Evolutionary conservation across 371 early-diverging fungal genomes (phyloP), one percentile per base, ranked within the genome.

Genomic region (Saksenaea oblongispora): DNA sequence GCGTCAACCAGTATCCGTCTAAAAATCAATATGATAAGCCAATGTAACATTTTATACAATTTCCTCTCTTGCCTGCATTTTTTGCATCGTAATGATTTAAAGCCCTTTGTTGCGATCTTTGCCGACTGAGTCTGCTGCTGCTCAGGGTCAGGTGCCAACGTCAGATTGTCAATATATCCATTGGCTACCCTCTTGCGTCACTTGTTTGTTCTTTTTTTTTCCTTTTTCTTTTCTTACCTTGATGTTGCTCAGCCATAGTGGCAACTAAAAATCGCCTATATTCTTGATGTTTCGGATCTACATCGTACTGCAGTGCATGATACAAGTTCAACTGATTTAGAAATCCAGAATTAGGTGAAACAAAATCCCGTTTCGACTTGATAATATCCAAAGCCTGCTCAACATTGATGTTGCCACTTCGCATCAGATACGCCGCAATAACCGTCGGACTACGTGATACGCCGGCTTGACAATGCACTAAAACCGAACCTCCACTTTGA

Each of bases 191-290:
- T 22, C 36, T 34, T 22, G 1, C 24, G 14, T 36, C 39, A 24
- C 9, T 5, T 3, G 13, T 13, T 51, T 24, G 27, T 62, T 62
- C 54, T 10, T 9, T 35, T 34, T 17, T 41, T 14, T 17, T 41
- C 18, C 27, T 36, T 34, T 34, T 27, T 5, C 28, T 51, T 14
- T 24, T 37, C 64, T 61, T 80, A 83, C 83, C 79, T 70, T 83
- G 77, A 36, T 80, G 81, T 44, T 88, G 81, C 47, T 73, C 68
- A 5, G 86, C 84, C 77, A 83, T 83, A 11, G 65, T 75, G 8
- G 81, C 78, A 22, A 90, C 77, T 56, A 91, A 69, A 69, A 89
- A 92, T 11, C 90, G 84, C 58, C 93, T 82, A 64, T 93, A 92
- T n/a, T 80, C 79, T 10, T 82, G 72, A 61, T 85, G 79, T 11